Base-by-base conservation (phyloP, 768 basidiomycete genomes). In the Saitozyma sp. region DNA sequence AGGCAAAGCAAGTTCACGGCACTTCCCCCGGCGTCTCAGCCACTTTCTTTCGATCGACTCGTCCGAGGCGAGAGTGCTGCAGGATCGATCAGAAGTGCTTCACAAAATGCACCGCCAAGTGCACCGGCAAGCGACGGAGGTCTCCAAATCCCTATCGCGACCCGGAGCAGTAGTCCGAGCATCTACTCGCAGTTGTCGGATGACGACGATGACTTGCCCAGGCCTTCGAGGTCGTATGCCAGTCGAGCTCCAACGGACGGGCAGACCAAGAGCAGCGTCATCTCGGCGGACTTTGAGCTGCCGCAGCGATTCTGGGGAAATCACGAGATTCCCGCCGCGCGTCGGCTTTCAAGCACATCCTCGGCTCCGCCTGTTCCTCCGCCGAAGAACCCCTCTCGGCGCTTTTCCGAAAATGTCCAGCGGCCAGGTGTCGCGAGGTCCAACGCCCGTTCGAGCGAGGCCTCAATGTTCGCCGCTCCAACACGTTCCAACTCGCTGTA, bases 141-240 rank as follows among this genome's bases (percentile, higher is more conserved):
- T 11, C 57, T 67, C 9, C 59, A 57, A 49, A 48, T 55, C 11
- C 59, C 54, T 3, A 6, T 17, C 17, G 29, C 29, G 50, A 9
- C 57, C 46, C 11, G 55, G 37, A 9, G 38, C 29, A 20, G 29
- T 1, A 57, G 52, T 0, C 65, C 65, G 9, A 73, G 71, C 51
- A 55, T 59, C 9, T 76, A 76, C 49, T 75, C 74, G 7, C 71
- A 69, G 16, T 37, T 50, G 2, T 61, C 59, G 17, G 50, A 52
- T 29, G 49, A 40, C 5, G 62, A 63, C 17, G 65, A 64, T 9
- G 42, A 50, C 6, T 56, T 67, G 54, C 69, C 67, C 8, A 53
- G 49, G 53, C 69, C 74, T 6, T 70, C 69, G 48, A 48, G 74
- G 19, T 72, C 71, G 8, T 75, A 73, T 45, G 51, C 62, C n/a